phyloP scores from a whole-genome alignment of 805 yeast genomes.

The Zygoascus ofunaensis region DNA sequence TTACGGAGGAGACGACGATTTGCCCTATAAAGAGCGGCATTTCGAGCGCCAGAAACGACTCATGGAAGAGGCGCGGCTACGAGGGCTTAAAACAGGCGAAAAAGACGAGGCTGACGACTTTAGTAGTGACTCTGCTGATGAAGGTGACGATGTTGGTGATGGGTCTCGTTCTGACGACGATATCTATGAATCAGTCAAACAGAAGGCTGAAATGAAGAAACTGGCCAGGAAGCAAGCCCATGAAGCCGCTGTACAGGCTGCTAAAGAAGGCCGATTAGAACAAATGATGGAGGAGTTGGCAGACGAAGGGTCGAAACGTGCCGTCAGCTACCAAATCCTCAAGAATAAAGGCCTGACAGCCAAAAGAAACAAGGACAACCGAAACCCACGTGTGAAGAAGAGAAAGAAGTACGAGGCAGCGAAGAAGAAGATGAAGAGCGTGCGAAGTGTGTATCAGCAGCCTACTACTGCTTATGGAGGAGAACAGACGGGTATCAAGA shows the following conservation, averaged over 20 bases:
- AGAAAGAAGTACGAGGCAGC: slow-evolving; percentile 94
- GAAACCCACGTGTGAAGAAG: slow-evolving; percentile 97
- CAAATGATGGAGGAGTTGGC: slow-evolving; percentile 53
- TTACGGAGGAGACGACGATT: slow-evolving; percentile 67
- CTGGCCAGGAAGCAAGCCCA: slow-evolving; percentile 55
- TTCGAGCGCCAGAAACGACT: slow-evolving; percentile 85
- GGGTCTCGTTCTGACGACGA: no score
- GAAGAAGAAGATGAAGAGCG: slow-evolving; percentile 83
- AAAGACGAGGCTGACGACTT: slow-evolving; percentile 35
- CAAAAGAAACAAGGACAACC: slow-evolving; percentile 82
- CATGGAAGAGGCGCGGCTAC: slow-evolving; percentile 75
- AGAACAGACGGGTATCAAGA: slow-evolving; percentile 95
- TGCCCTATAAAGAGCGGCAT: slow-evolving; percentile 84
- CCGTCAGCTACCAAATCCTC: slow-evolving; percentile 85
- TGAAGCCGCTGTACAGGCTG: slow-evolving; percentile 61
- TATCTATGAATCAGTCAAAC: slow-evolving; percentile 50
- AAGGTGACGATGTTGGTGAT: slow-evolving; percentile 24
- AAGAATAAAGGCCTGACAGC: slow-evolving; percentile 96
- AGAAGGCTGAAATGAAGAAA: slow-evolving; percentile 40
- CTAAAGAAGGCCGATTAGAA: slow-evolving; percentile 73
- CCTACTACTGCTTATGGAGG: slow-evolving; percentile 80
- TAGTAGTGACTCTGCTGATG: slow-evolving; percentile 28
- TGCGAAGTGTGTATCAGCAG: slow-evolving; percentile 76
- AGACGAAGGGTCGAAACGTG: slow-evolving; percentile 75
- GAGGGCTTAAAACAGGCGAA: slow-evolving; percentile 59